Evolutionary conservation across 768 basidiomycete genomes (phyloP), one percentile per base, ranked within the genome.

Genomic region (Mycena amicta): DNA sequence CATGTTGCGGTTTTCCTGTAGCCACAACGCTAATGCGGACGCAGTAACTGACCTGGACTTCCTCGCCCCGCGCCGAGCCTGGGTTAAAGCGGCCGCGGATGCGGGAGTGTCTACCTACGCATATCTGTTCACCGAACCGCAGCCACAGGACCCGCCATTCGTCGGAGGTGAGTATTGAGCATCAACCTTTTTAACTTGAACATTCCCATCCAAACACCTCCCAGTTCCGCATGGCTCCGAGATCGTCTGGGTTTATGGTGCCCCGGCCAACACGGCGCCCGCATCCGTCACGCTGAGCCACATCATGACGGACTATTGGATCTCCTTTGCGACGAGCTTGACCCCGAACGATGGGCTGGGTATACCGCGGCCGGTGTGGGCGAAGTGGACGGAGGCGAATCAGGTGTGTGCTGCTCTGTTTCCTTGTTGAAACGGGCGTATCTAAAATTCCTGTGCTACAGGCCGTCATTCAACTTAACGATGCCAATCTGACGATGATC

Each of bases 291-390:
- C 52, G 0, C 65, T 80, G 1, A 77, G 77, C 43, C 63, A 50
- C 3, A 12, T 61, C 16, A 79, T 80, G 78, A 71, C 72, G n/a
- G 76, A 80, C 29, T 79, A 79, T 45, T 80, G 79, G 79, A 64
- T 81, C 22, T 80, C 79, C 0, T 81, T 81, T 53, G 76, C 76
- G 1, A 76, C 73, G 1, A 76, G 74, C 25, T 65, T 80, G 27
- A 71, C 74, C 28, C 78, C 79, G n/a, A 80, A 80, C 52, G 78
- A 80, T 50, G 75, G 76, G 3, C 69, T 63, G 16, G 79, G 78
- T 15, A 51, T 65, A 25, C 43, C 56, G 11, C 56, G 66, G 16
- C 66, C 66, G 8, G 52, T 51, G 30, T 68, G 68, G 68, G 53
- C 57, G 28, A 64, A 62, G 22, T 68, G 59, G 50, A 68, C 68